Evolutionary conservation across 2,329 filamentous ascomycete genomes (phyloP).

Genomic region (Dryadomyces quercivorus): DNA sequence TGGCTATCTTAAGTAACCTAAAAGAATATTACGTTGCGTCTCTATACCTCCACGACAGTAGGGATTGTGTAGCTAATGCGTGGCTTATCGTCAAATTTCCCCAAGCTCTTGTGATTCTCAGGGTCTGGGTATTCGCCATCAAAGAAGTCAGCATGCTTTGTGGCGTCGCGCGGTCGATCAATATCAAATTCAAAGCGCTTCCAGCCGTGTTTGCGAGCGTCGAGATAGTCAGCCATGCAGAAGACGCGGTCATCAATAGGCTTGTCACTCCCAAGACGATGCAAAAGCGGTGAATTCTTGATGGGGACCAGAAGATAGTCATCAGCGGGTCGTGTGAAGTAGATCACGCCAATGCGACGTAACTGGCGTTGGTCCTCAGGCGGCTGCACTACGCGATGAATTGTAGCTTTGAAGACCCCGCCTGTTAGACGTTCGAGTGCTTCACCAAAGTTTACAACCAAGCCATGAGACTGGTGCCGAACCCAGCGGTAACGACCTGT

Average conservation of each 20-base stretch:
- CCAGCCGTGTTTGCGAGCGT: conserved; percentile 2
- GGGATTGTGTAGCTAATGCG: conserved; percentile 27
- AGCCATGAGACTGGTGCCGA: conserved; percentile 25
- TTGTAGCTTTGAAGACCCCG: conserved; percentile 21
- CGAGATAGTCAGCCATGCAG: conserved; percentile 2
- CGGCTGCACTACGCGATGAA: conserved; percentile 22
- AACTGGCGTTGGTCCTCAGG: conserved; percentile 21
- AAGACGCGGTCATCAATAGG: neutral
- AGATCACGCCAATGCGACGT: conserved; percentile 22
- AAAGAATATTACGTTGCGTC: neutral
- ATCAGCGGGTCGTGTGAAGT: conserved; percentile 23
- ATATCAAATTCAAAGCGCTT: neutral
- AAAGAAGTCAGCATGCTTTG: conserved; percentile 32
- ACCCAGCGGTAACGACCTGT: conserved; percentile 29
- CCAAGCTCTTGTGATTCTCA: conserved; percentile 57
- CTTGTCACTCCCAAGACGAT: neutral
- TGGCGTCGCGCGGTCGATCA: neutral
- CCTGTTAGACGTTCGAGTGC: conserved; percentile 19
- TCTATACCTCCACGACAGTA: neutral
- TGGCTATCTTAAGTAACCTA: neutral
- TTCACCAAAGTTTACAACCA: conserved; percentile 27
- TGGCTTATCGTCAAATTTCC: conserved; percentile 35
- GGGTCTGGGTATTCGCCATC: conserved; percentile 66
- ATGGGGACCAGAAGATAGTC: conserved; percentile 18
- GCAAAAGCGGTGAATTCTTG: conserved; percentile 16